Conservation (phyloP, 2,329 filamentous ascomycete genomes). For the Stachybotrys chartarum region DNA sequence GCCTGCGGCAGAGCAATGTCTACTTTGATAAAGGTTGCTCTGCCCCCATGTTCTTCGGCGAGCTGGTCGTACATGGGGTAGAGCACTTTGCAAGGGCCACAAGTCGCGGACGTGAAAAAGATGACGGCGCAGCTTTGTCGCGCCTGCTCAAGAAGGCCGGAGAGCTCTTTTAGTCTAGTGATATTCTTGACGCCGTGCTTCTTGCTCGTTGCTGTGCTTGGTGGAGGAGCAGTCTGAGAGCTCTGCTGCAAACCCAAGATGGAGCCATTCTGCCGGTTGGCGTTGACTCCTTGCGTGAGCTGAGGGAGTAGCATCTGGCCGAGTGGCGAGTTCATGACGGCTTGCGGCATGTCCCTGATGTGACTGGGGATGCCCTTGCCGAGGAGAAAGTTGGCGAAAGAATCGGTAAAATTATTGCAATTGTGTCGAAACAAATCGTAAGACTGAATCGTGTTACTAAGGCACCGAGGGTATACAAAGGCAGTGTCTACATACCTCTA, state of each 20-base stretch:
- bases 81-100: conserved; percentile 73
- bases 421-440: conserved; percentile 91
- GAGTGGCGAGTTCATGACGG: conserved; percentile 78
- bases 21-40: conserved; percentile 71
- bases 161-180: conserved; percentile 32
- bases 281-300: conserved; percentile 42
- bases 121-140: conserved; percentile 66
- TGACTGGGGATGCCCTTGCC: conserved; percentile 83
- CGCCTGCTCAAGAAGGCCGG: conserved; percentile 43
- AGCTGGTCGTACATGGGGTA: conserved; percentile 79
- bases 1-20: conserved; percentile 64
- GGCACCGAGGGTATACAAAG: not conserved
- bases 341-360: conserved; percentile 77
- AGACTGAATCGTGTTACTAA: conserved; percentile 39
- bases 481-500: conserved; percentile 45
- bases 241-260: conserved; percentile 44
- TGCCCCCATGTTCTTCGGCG: conserved; percentile 62
- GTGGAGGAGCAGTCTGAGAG: conserved; percentile 12
- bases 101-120: conserved; percentile 89
- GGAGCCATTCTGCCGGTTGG: conserved; percentile 42
- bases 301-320: conserved; percentile 83
- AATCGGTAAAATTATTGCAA: conserved; percentile 96
- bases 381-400: conserved; percentile 81
- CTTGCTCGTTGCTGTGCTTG: conserved; percentile 16
- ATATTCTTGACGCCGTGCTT: conserved; percentile 49